Base-by-base conservation (phyloP, 441 rosid species). In the Arabidopsis hybrid region DNA sequence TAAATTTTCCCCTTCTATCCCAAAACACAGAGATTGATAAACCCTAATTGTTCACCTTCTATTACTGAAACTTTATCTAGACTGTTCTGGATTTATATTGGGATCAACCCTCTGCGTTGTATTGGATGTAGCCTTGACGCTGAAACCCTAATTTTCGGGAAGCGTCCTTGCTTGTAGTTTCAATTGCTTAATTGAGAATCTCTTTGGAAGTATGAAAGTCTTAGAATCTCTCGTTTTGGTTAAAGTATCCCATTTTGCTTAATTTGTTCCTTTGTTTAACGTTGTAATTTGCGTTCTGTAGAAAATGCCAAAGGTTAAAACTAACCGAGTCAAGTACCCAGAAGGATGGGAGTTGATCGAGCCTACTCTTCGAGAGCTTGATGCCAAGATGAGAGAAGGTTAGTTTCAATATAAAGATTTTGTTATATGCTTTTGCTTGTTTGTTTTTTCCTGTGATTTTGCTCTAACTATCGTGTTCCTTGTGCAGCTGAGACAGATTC, bases 291-390 rank as follows among this genome's bases (percentile, higher is more conserved):
- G 6, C 18, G 0, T 29, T 38, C 3, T 57, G 51, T 40, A 62
- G 73, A 21, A 70, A 56, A 87, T 92, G 97, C 94, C 96, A 0
- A 92, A 92, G 88, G 87, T 90, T 32, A 89, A 86, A 80, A 90
- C 94, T 1, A 92, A 85, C 76, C 82, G 89, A 21, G 85, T 86
- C 60, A 84, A 83, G 63, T 85, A 85, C 67, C 96, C 94, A 42
- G 90, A 89, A 72, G 94, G 96, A 7, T 92, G 96, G 96, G 94
- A 92, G 65, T 76, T 90, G 76, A 90, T 90, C 11, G 97, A 92
- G 81, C 97, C 94, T 62, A 92, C 94, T 10, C 84, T 90, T 34
- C 83, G 82, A n/a, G 92, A 86, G 45, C 75, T 88, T 0, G 89
- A 86, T 64, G 87, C 90, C 0, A 85, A 90, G 82, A 92, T 88